These are phyloP conservation scores for Skeletonema menzelii DNA, from an alignment of 108 stramenopile genomes.

Conservation along the genomic window DNA sequence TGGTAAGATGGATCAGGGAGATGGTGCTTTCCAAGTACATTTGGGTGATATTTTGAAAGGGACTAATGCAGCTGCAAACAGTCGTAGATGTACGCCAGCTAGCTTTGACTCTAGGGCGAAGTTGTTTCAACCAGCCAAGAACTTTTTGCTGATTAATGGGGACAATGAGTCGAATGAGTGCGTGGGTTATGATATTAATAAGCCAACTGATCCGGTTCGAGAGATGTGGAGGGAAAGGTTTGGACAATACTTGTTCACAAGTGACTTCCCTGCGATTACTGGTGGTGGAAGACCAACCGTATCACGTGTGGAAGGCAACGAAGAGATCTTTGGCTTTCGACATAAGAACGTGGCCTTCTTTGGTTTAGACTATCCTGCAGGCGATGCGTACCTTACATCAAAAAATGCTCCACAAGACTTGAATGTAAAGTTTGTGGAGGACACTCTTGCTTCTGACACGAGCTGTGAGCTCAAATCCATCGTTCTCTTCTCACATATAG, in stretches of 20 bases:
- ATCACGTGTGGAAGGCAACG: not conserved
- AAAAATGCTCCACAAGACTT: not conserved
- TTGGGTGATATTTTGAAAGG: too few species aligned
- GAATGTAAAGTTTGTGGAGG: not conserved
- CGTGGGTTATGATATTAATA: not conserved
- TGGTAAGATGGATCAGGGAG: too few species aligned
- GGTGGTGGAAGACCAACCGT: not conserved
- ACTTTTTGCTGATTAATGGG: not conserved
- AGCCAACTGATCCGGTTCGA: not conserved
- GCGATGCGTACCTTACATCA: not conserved
- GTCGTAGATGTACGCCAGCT: too few species aligned
- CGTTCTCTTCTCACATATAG: not conserved
- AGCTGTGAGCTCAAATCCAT: not conserved
- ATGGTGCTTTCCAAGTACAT: too few species aligned
- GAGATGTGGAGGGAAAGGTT: not conserved
- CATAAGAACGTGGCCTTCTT: not conserved
- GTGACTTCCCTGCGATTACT: not conserved
- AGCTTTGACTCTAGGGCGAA: too few species aligned
- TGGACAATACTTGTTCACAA: not conserved
- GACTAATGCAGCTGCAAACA: too few species aligned
- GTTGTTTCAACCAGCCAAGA: too few species aligned
- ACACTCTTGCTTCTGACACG: not conserved
- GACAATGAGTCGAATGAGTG: slow-evolving; percentile 3
- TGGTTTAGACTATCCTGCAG: not conserved
- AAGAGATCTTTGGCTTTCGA: not conserved